A percentile compares a stretch with the other conserved stretches of the same genome.
phyloP scores from a whole-genome alignment of 306 rosid genomes.

The Glycine tomentella region DNA sequence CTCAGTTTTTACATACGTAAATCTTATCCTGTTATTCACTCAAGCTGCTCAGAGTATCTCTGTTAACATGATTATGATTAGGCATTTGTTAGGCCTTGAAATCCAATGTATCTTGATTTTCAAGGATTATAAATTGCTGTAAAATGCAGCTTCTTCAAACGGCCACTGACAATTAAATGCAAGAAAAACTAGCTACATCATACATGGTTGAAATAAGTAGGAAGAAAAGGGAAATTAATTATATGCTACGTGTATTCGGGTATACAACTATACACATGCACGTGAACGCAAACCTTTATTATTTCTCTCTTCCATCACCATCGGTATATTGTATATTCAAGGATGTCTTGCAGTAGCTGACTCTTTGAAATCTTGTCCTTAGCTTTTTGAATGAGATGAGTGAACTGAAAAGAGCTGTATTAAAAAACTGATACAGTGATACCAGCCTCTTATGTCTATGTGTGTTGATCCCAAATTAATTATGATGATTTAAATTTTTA shows the following conservation, averaged over 20 bases:
- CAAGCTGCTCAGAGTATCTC: too few species aligned
- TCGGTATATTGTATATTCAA: neutral
- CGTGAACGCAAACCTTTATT: neutral
- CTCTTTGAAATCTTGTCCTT: neutral
- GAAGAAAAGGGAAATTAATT: neutral
- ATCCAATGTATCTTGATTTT: neutral
- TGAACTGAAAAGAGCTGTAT: neutral
- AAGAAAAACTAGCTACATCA: neutral
- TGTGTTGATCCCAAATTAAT: too few species aligned
- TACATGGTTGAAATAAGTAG: neutral
- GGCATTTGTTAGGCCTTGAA: neutral
- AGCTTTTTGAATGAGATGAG: neutral
- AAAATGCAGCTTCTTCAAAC: neutral
- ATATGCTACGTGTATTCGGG: too few species aligned
- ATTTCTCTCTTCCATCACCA: neutral
- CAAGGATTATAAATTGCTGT: neutral
- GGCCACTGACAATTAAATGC: neutral
- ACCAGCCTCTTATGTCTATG: too few species aligned
- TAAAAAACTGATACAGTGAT: neutral
- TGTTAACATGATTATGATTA: neutral
- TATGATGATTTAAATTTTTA: too few species aligned
- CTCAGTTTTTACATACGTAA: too few species aligned
- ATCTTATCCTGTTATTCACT: too few species aligned
- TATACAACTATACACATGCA: too few species aligned
- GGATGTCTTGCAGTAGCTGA: neutral